A percentile compares a stretch with the other conserved stretches of the same genome.
phyloP scores from a whole-genome alignment of 2,329 filamentous ascomycete genomes.

The Phialophora tarda region DNA sequence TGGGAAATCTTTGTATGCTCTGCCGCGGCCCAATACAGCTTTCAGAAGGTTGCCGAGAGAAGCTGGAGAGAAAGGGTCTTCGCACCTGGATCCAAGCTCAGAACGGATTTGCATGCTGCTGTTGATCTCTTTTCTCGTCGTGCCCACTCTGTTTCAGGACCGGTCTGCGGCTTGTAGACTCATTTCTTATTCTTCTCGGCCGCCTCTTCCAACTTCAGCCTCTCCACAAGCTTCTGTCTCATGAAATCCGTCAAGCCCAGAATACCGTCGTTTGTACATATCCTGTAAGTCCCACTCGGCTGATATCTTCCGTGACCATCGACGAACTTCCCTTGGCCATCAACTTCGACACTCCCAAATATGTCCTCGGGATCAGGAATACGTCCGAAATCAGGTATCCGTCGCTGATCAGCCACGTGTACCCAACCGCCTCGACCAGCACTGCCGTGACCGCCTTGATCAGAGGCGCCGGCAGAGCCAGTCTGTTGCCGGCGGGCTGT shows the following conservation, averaged over 20 bases:
- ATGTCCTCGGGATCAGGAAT: conserved; percentile 70
- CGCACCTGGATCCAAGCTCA: background rate
- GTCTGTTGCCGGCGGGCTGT: conserved; percentile 50
- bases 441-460: conserved; percentile 64
- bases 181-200: conserved; percentile 33
- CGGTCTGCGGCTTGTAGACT: background rate
- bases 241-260: conserved; percentile 57
- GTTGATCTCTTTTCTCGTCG: background rate
- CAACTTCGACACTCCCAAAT: conserved; percentile 68
- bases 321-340: conserved; percentile 62
- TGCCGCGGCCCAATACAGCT: background rate
- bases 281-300: conserved; percentile 65
- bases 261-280: conserved; percentile 66
- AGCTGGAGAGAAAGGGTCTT: background rate
- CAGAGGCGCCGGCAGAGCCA: conserved; percentile 61
- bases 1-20: background rate
- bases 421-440: conserved; percentile 66
- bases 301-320: conserved; percentile 64
- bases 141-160: background rate
- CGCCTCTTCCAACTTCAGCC: conserved; percentile 46
- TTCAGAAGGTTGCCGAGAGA: background rate
- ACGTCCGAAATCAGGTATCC: conserved; percentile 67
- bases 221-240: conserved; percentile 56
- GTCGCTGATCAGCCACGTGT: conserved; percentile 65
- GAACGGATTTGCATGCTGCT: background rate